A percentile compares a stretch with the other conserved stretches of the same genome.
phyloP scores from a whole-genome alignment of 495 filamentous ascomycete genomes.

The Jackrogersella minutella region DNA sequence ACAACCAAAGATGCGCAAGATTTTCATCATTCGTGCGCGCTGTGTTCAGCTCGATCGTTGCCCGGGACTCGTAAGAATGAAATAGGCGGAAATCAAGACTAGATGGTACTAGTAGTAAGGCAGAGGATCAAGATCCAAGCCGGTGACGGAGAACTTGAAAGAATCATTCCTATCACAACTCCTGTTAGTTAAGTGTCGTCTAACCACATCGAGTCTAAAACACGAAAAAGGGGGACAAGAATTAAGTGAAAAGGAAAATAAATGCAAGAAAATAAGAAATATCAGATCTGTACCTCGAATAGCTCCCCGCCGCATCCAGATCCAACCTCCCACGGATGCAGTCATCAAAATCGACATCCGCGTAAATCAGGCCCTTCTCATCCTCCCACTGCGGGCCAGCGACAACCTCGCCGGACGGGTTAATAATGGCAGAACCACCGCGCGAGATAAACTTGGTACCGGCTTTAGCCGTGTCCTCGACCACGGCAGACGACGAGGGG shows the following conservation, averaged over 20 bases:
- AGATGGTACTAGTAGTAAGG: constrained; percentile 55
- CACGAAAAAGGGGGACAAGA: neutral
- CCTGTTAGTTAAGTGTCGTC: neutral
- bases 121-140: constrained; percentile 75
- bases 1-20: too few species aligned
- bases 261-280: neutral
- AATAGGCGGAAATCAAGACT: neutral
- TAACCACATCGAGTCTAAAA: neutral
- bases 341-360: constrained; percentile 61
- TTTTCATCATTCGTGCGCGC: neutral
- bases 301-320: constrained; percentile 78
- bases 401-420: constrained; percentile 78
- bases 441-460: constrained; percentile 62
- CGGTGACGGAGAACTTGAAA: constrained; percentile 79
- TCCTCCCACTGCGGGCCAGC: constrained; percentile 86
- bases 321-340: constrained; percentile 64
- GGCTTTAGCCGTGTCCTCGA: constrained; percentile 1
- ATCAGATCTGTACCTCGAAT: constrained; percentile 62
- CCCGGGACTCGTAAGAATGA: neutral
- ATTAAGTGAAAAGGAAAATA: neutral
- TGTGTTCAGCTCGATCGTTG: neutral
- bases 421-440: constrained; percentile 85
- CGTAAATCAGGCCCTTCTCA: constrained; percentile 59
- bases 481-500: neutral
- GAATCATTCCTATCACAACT: constrained; percentile 68